Conservation (phyloP, 164 flowering plant genomes). For the Tinospora cordifolia region DNA sequence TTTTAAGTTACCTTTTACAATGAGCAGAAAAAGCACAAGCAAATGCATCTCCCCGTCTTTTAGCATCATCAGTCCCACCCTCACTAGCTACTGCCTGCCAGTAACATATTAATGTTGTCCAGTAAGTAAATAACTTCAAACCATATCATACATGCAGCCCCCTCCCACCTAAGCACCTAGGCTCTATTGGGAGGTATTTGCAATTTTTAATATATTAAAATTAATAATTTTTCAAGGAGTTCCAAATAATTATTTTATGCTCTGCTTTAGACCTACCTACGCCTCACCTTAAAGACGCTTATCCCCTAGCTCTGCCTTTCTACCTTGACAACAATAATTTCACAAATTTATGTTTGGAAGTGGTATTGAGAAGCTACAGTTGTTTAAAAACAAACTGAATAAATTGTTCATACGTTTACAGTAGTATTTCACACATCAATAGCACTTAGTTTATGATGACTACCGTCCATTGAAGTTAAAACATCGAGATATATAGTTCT, state of each 20-base stretch:
- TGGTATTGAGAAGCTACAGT: neutral
- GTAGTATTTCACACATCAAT: neutral
- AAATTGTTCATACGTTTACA: neutral
- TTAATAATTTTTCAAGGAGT: too few species aligned
- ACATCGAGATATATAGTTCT: neutral
- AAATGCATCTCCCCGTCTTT: conserved; percentile 97
- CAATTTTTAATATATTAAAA: too few species aligned
- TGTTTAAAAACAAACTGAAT: neutral
- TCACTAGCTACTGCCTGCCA: conserved; percentile 97
- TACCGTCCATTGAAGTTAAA: neutral
- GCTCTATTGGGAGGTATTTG: too few species aligned
- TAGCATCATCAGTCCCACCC: conserved; percentile 99
- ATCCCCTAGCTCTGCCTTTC: too few species aligned
- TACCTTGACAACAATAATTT: too few species aligned
- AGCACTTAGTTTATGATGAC: neutral
- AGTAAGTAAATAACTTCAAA: conserved; percentile 3
- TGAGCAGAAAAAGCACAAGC: conserved; percentile 98
- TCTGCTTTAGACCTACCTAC: too few species aligned
- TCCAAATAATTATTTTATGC: too few species aligned
- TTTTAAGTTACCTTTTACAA: conserved; percentile 55
- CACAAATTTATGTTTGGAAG: neutral
- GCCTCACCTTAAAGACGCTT: too few species aligned
- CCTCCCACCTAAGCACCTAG: too few species aligned
- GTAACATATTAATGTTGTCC: conserved; percentile 6
- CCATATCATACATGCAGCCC: neutral